These are phyloP conservation scores for Brassica carinata DNA, from an alignment of 345 rosid species.

Conservation along the genomic window DNA sequence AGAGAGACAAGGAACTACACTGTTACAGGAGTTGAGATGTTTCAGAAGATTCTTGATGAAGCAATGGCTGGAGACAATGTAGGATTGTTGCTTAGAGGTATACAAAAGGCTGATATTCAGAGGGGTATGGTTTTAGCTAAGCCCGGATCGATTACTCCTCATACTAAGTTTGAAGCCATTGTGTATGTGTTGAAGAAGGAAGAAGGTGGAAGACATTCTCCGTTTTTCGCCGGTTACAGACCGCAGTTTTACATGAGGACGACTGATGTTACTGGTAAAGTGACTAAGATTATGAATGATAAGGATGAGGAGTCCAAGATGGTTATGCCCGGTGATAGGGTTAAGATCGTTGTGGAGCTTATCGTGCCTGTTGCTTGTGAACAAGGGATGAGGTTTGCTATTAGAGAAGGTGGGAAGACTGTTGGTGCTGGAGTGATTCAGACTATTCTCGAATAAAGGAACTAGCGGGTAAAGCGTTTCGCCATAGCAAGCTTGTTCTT, in stretches of 20 bases:
- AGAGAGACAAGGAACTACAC: constrained; percentile 68
- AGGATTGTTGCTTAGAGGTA: constrained; percentile 81
- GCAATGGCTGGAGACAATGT: constrained; percentile 66
- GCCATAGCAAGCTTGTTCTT: neutral
- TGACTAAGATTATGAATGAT: constrained; percentile 71
- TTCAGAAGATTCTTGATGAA: constrained; percentile 75
- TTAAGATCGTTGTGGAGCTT: constrained; percentile 88
- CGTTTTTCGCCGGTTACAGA: constrained; percentile 72
- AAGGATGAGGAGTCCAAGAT: constrained; percentile 87
- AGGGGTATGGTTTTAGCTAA: constrained; percentile 94
- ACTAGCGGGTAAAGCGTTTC: neutral
- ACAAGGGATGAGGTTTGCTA: constrained; percentile 93
- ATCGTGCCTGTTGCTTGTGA: constrained; percentile 88
- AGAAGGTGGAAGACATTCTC: constrained; percentile 88
- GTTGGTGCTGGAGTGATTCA: constrained; percentile 92
- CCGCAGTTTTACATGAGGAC: constrained; percentile 97
- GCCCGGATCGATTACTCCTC: constrained; percentile 73
- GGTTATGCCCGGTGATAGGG: constrained; percentile 94
- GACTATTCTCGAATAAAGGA: constrained; percentile 58
- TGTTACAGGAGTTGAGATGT: constrained; percentile 85
- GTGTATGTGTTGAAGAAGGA: constrained; percentile 92
- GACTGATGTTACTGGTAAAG: constrained; percentile 82
- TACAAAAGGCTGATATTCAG: constrained; percentile 78
- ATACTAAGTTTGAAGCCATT: constrained; percentile 67
- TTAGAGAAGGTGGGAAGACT: constrained; percentile 93